Conservation (phyloP, 495 filamentous ascomycete genomes). For the Podospora sp. region DNA sequence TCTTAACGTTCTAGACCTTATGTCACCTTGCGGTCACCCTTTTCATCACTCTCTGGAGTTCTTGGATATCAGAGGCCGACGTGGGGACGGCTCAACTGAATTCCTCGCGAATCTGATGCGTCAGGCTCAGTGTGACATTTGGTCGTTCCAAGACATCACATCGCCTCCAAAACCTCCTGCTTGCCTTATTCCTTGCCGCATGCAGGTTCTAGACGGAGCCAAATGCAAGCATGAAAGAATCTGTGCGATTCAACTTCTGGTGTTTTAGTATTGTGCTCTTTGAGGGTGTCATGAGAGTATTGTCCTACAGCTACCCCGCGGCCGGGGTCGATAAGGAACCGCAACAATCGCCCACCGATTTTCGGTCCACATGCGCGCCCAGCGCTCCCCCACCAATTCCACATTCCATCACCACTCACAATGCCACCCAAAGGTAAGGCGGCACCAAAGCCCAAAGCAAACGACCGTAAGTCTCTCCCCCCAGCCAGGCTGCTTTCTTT, state of each 20-base stretch:
- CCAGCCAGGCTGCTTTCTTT: not conserved
- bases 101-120: too few species aligned
- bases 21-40: not conserved
- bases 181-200: not conserved
- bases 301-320: conserved; percentile 14
- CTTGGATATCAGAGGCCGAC: too few species aligned
- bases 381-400: conserved; percentile 8
- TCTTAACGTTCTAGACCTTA: conserved; percentile 1
- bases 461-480: conserved; percentile 27
- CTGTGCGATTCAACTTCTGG: not conserved
- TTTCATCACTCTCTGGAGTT: not conserved
- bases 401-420: conserved; percentile 26
- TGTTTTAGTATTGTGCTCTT: conserved; percentile 26
- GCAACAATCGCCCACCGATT: conserved; percentile 6
- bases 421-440: conserved; percentile 42
- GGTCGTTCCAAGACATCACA: too few species aligned
- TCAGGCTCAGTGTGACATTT: too few species aligned
- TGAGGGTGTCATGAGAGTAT: conserved; percentile 9
- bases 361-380: not conserved
- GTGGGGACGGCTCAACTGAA: too few species aligned
- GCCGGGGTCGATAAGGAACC: conserved; percentile 6
- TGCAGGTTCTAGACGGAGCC: not conserved
- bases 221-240: not conserved
- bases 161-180: not conserved
- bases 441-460: conserved; percentile 36